Evolutionary conservation across 2,329 filamentous ascomycete species (phyloP).

Genomic region (Thelonectria blattea): DNA sequence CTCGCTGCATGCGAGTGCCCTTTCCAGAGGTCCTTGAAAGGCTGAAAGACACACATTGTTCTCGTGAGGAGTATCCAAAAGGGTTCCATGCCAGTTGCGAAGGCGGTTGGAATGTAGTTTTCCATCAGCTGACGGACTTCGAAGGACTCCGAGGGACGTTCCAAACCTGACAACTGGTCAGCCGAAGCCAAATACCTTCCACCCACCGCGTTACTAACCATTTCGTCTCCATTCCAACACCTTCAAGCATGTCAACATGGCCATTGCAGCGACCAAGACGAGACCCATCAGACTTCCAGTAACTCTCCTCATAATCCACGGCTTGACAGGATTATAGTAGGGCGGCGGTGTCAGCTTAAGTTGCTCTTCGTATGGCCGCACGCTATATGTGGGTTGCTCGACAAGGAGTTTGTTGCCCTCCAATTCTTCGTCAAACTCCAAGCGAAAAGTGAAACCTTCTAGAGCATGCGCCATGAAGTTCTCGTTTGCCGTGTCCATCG

Average conservation of each 20-base stretch:
- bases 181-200: not conserved
- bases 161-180: not conserved
- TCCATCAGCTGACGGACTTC: conserved; percentile 5
- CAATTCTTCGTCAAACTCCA: not conserved
- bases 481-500: not conserved
- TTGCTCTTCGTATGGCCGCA: not conserved
- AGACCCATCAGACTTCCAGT: not conserved
- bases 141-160: conserved; percentile 3
- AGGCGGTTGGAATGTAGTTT: conserved; percentile 15
- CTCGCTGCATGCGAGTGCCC: not conserved
- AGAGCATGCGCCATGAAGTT: not conserved
- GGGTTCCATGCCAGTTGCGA: conserved; percentile 8
- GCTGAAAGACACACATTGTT: conserved; percentile 11
- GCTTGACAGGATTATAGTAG: conserved; percentile 13
- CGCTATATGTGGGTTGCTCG: not conserved
- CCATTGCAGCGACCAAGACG: not conserved
- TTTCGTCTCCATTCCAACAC: not conserved
- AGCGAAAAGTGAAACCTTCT: not conserved
- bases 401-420: not conserved
- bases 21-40: conserved; percentile 11
- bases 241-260: conserved; percentile 8
- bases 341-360: not conserved
- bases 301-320: not conserved
- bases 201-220: not conserved
- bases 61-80: conserved; percentile 14